Evolutionary conservation across 768 basidiomycete genomes (phyloP), one percentile per base, ranked within the genome.

Genomic region (Boletus coccyginus): DNA sequence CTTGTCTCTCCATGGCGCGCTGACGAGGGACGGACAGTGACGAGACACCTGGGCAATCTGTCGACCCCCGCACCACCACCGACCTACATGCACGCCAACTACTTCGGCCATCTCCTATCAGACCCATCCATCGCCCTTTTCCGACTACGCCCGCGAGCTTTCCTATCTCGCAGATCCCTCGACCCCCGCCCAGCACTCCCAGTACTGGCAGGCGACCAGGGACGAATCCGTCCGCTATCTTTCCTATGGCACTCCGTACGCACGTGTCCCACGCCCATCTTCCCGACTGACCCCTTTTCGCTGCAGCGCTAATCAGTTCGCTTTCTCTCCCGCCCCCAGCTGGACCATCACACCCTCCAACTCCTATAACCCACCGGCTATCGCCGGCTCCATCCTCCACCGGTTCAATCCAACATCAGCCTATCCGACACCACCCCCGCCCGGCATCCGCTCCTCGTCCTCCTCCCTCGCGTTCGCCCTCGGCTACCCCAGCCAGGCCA

Each of bases 391-490:
- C 3, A 63, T 92, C 24, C 78, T 90, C 51, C 87, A 87, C 54
- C 81, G 81, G 14, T 79, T 81, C 33, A 70, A 77, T 5, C 84
- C 88, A n/a, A 77, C 77, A 17, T 75, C 78, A 5, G 78, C 83
- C 2, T 91, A 91, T 71, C 88, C 88, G 3, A 88, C 88, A 3
- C 86, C 86, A 24, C 86, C 88, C 1, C 77, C 78, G 17, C 86
- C 86, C 1, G 79, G 79, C 13, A 83, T 88, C 40, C 80, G 74
- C 38, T 75, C 78, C n/a, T 82, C 80, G 1, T 87, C 88, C 2
- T 91, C 89, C 16, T 91, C 90, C 13, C 81, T 90, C 53, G 89
- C 90, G 6, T 78, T 78, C 67, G 90, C 90, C 4, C 79, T 92
- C 24, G 88, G 86, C 7, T 71, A 75, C 41, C 76, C 74, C 7